phyloP scores from a whole-genome alignment of 495 filamentous ascomycete genomes.

The Xylaria flabelliformis region DNA sequence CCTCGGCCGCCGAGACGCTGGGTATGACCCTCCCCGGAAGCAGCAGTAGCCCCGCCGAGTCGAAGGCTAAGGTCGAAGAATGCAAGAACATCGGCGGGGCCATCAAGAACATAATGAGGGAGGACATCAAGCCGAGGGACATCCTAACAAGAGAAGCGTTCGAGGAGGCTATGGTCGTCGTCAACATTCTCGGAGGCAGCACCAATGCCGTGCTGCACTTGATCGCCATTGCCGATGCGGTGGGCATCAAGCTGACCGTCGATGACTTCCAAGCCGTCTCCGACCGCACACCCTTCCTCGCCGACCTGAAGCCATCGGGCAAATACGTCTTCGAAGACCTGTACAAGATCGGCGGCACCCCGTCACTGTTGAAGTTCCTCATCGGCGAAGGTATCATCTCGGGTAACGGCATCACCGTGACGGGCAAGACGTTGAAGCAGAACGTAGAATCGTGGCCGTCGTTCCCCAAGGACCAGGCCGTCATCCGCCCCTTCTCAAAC shows the following conservation, averaged over 20 bases:
- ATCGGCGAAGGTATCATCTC: slow-evolving; percentile 89
- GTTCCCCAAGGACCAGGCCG: slow-evolving; percentile 83
- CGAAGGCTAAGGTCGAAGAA: slow-evolving; percentile 82
- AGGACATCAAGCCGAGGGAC: slow-evolving; percentile 88
- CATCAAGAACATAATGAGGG: slow-evolving; percentile 82
- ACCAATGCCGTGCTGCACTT: slow-evolving; percentile 98
- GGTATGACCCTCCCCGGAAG: slow-evolving; percentile 95
- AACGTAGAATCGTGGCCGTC: slow-evolving; percentile 80
- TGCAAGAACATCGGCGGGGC: slow-evolving; percentile 84
- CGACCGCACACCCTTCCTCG: slow-evolving; percentile 89
- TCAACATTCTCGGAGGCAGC: slow-evolving; percentile 93
- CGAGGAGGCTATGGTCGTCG: slow-evolving; percentile 94
- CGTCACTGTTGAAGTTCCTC: slow-evolving; percentile 87
- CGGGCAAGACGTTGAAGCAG: slow-evolving; percentile 89
- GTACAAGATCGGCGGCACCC: slow-evolving; percentile 88
- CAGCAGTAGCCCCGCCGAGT: slow-evolving; percentile 90
- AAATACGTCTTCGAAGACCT: slow-evolving; percentile 97
- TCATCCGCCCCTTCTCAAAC: slow-evolving; percentile 89
- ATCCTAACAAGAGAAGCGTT: slow-evolving; percentile 92
- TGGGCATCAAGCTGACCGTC: slow-evolving; percentile 91
- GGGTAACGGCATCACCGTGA: slow-evolving; percentile 88
- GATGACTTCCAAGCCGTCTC: slow-evolving; percentile 97
- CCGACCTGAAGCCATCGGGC: slow-evolving; percentile 95
- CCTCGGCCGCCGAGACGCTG: slow-evolving; percentile 93
- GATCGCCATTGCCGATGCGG: slow-evolving; percentile 93